phyloP scores from a whole-genome alignment of 73 alveolate species.

The Paramecium pentaurelia region DNA sequence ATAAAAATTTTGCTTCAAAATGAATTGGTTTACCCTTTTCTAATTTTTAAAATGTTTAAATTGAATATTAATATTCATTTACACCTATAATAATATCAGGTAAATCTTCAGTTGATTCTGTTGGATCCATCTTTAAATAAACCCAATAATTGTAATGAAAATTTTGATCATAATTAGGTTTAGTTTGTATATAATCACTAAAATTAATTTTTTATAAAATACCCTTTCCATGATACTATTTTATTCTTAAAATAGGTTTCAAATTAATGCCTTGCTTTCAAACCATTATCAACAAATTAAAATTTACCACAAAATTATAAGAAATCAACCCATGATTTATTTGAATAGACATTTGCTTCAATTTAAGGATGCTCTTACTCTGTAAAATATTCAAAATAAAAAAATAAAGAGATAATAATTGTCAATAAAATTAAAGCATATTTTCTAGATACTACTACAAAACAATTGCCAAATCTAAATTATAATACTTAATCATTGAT shows the following conservation, averaged over 20 bases:
- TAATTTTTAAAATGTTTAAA: background rate
- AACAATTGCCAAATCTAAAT: constrained; percentile 25
- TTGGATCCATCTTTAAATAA: constrained; percentile 30
- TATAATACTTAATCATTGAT: constrained; percentile 21
- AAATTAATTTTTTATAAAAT: background rate
- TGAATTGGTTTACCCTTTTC: constrained; percentile 22
- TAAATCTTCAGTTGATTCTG: constrained; percentile 16
- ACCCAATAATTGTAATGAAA: background rate
- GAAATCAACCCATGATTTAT: constrained; percentile 21
- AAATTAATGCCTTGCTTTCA: constrained; percentile 37
- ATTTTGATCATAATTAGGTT: background rate
- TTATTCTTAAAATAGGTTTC: background rate
- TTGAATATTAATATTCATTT: too few relatives aligned
- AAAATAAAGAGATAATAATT: background rate
- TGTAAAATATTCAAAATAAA: background rate
- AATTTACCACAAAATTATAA: constrained; percentile 28
- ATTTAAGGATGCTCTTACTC: background rate
- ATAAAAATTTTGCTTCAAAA: constrained; percentile 15
- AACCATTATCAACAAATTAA: constrained; percentile 40
- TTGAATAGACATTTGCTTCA: background rate
- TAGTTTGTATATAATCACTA: constrained; percentile 3
- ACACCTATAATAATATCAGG: constrained; percentile 15
- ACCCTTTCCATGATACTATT: constrained; percentile 37
- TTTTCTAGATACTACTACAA: constrained; percentile 12
- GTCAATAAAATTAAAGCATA: background rate